phyloP scores from a whole-genome alignment of 306 rosid genomes.

The Cyamopsis tetragonoloba region DNA sequence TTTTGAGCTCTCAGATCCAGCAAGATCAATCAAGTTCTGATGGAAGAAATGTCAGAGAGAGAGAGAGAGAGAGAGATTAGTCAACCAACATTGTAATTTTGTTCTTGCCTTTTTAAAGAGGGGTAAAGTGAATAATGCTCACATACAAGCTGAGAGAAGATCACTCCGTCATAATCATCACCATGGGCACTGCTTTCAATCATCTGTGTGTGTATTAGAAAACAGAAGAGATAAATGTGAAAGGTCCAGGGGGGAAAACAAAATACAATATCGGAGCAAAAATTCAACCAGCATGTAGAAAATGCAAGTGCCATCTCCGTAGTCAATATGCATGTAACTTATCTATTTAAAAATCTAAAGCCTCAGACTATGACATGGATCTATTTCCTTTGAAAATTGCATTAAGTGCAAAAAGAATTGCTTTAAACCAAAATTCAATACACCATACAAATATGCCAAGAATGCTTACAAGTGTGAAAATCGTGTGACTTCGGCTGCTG shows the following conservation, averaged over 20 bases:
- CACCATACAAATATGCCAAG: conserved; percentile 8
- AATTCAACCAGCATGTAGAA: neutral
- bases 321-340: conserved; percentile 5
- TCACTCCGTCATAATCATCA: conserved; percentile 95
- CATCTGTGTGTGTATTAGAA: conserved; percentile 65
- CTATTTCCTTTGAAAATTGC: neutral
- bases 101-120: no score
- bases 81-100: neutral
- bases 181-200: conserved; percentile 96
- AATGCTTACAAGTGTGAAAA: conserved; percentile 83
- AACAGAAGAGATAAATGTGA: neutral
- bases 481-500: conserved; percentile 99
- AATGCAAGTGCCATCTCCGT: conserved; percentile 2
- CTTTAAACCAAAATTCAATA: conserved; percentile 3
- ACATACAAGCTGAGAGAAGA: conserved; percentile 98
- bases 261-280: neutral
- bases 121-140: conserved; percentile 14
- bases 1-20: conserved; percentile 99
- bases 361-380: conserved; percentile 4
- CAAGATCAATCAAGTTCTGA: conserved; percentile 95
- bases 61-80: neutral
- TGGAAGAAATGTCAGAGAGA: conserved; percentile 12
- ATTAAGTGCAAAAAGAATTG: neutral
- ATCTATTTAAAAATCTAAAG: conserved; percentile 18
- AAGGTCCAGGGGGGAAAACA: neutral